Evolutionary conservation across 2,329 filamentous ascomycete species (phyloP).

Genomic region (Neofusicoccum umdonicola): DNA sequence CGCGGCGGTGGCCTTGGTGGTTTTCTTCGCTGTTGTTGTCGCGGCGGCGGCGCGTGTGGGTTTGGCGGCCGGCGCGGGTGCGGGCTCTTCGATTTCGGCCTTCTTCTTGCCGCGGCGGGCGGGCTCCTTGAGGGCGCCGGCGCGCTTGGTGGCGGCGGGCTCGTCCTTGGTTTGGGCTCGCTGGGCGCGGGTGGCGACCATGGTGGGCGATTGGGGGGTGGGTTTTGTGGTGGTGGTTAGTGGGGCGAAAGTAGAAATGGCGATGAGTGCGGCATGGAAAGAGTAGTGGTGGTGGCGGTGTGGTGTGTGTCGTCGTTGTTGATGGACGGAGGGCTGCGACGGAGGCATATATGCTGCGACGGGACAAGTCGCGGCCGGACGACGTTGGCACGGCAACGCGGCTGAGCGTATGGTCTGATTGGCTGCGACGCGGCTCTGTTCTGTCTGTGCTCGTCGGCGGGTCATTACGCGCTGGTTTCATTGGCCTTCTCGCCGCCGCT

Average conservation of each 20-base stretch:
- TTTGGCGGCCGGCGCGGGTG: neutral
- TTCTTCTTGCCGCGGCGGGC: constrained; percentile 14
- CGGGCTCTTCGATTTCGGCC: neutral
- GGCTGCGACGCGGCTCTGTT: no score
- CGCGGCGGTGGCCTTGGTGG: constrained; percentile 4
- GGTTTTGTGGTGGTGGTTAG: neutral
- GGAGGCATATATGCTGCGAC: neutral
- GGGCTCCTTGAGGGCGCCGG: constrained; percentile 10
- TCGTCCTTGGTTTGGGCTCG: constrained; percentile 16
- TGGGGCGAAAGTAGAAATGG: constrained; percentile 8
- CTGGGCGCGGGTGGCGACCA: constrained; percentile 19
- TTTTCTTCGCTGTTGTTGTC: neutral
- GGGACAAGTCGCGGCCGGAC: neutral
- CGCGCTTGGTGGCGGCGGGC: neutral
- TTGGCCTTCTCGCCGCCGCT: no score
- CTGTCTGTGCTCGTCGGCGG: no score
- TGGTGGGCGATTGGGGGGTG: neutral
- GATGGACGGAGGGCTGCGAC: neutral
- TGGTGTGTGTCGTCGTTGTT: constrained; percentile 7
- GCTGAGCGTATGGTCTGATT: neutral
- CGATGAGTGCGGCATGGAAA: constrained; percentile 9
- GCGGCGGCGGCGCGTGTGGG: neutral
- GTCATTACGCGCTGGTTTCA: no score
- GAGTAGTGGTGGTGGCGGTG: neutral
- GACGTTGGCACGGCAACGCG: constrained; percentile 13